Base-by-base conservation (phyloP, 495 filamentous ascomycete genomes). In the Cryomyces antarcticus region DNA sequence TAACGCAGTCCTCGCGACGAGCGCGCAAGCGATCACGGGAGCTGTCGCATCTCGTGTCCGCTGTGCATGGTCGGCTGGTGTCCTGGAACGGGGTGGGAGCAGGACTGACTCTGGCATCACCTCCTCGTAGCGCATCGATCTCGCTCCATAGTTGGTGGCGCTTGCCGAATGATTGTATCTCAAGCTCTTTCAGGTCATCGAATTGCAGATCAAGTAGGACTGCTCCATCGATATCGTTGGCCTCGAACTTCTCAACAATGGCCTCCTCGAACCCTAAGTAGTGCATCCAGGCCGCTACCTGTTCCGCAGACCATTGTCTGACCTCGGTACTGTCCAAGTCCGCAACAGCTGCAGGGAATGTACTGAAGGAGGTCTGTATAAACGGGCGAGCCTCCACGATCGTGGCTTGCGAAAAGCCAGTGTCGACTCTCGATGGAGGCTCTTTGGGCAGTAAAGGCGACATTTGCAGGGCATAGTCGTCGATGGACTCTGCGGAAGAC, bases 161-260 rank as follows among this genome's bases (percentile, higher is more conserved):
- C 49, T 88, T 84, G 11, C 89, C 89, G 60, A 95, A 95, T 0
- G 89, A 95, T n/a, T 69, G 62, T 46, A 97, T 92, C 17, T 80
- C 80, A 5, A 95, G 75, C 61, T 97, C 89, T 53, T 86, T 85
- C n/a, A 97, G 66, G 53, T 95, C 86, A 31, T 93, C 82, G 49
- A 82, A 73, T 53, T 93, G 80, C n/a, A 97, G 63, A 11, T 80
- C 77, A 27, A 88, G 72, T 1, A 97, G 66, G 40, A 95, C 76
- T 3, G 74, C 61, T 0, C 89, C 89, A 24, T 77, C 78, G 56
- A 97, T 95, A 54, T 97, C 89, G 59, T 97, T 88, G 48, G 71
- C 66, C 43, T 81, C 67, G 49, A 97, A 95, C 52, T 77, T 81
- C 41, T 92, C 73, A n/a, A 88, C 70, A 34, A 86, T 62, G 0